phyloP scores from a whole-genome alignment of 2,329 filamentous ascomycete species.

The Fusarium ramigenum region DNA sequence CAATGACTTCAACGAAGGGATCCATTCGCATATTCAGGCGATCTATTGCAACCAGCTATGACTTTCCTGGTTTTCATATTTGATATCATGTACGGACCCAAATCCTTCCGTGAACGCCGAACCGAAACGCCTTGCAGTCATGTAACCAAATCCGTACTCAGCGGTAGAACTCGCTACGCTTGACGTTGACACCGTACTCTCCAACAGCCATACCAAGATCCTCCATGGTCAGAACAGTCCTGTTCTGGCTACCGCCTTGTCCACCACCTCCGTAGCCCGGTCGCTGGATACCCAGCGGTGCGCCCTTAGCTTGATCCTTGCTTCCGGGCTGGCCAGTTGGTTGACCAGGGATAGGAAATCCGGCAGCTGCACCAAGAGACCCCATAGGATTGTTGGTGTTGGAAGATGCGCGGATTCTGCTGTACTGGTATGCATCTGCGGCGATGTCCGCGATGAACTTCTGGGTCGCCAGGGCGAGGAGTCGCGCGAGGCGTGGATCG shows the following conservation, averaged over 20 bases:
- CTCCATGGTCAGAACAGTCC: slow-evolving; percentile 98
- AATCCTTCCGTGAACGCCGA: slow-evolving; percentile 34
- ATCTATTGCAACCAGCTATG: slow-evolving; percentile 32
- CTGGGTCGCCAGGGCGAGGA: slow-evolving; percentile 96
- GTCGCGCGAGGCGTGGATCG: slow-evolving; percentile 87
- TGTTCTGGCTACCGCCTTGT: slow-evolving; percentile 86
- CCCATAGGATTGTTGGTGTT: slow-evolving; percentile 93
- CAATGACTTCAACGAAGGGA: slow-evolving; percentile 22
- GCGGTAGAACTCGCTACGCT: slow-evolving; percentile 96
- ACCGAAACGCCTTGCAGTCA: slow-evolving; percentile 37
- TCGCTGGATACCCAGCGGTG: slow-evolving; percentile 77
- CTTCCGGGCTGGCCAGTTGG: slow-evolving; percentile 63
- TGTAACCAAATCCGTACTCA: slow-evolving; percentile 50
- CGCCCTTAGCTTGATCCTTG: slow-evolving; percentile 66
- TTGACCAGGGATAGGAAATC: slow-evolving; percentile 73
- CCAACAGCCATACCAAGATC: slow-evolving; percentile 97
- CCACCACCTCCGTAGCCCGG: slow-evolving; percentile 88
- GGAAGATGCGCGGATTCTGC: slow-evolving; percentile 89
- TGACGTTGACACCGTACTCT: slow-evolving; percentile 97
- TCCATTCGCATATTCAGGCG: slow-evolving; percentile 13
- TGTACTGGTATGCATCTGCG: slow-evolving; percentile 97
- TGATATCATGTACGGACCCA: slow-evolving; percentile 30
- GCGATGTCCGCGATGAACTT: slow-evolving; percentile 99
- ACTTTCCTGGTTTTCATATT: slow-evolving; percentile 14
- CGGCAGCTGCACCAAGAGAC: slow-evolving; percentile 79